These are phyloP conservation scores for Vicia villosa DNA, from an alignment of 306 rosid genomes.

Conservation along the genomic window DNA sequence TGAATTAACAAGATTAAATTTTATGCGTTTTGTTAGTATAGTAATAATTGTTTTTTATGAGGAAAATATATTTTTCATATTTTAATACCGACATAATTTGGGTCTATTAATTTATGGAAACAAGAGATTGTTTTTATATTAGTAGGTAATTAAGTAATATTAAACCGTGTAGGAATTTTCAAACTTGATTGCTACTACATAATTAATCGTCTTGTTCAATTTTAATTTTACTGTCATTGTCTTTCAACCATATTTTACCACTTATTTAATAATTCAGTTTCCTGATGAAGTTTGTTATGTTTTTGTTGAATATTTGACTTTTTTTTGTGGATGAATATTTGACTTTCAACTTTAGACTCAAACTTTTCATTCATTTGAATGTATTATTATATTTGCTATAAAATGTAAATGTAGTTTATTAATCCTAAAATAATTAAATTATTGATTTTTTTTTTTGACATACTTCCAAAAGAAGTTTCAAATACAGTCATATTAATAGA, in stretches of 20 bases:
- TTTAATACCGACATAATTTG: background rate
- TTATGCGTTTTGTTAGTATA: background rate
- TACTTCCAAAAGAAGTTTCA: too few species aligned
- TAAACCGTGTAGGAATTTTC: slow-evolving; percentile 24
- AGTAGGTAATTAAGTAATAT: background rate
- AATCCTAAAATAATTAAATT: too few species aligned
- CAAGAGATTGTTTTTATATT: background rate
- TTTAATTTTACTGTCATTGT: slow-evolving; percentile 17
- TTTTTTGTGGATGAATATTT: background rate
- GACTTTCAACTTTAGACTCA: slow-evolving; percentile 11
- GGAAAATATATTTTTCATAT: background rate
- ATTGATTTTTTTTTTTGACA: too few species aligned
- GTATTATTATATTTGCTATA: background rate
- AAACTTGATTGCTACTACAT: background rate
- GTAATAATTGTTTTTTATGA: background rate
- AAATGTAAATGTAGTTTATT: background rate
- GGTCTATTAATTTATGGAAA: background rate
- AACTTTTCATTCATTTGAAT: background rate
- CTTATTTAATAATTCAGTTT: background rate
- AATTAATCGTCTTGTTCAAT: background rate
- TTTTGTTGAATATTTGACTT: background rate
- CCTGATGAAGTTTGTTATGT: background rate
- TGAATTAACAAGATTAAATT: too few species aligned
- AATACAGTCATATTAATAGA: too few species aligned
- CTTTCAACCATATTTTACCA: slow-evolving; percentile 26